Conservation (phyloP, 805 yeast genomes). For the Kazachstania martiniae region DNA sequence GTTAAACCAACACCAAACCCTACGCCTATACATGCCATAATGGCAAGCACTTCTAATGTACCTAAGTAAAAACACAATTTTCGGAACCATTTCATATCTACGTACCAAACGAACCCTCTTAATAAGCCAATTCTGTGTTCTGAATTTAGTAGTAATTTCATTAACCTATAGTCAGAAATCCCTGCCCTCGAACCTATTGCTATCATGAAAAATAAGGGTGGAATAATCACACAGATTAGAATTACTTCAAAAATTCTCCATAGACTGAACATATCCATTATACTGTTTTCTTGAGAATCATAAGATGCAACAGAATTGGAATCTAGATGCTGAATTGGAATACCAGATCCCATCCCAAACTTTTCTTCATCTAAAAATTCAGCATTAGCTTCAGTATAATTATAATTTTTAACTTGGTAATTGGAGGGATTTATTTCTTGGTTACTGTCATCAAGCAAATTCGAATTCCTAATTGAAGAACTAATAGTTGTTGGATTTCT, state of each 20-base stretch:
- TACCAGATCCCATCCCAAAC: conserved; percentile 1
- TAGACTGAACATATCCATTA: conserved; percentile 14
- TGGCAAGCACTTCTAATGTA: conserved; percentile 13
- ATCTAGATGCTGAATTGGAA: conserved; percentile 17
- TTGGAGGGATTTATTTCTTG: neutral
- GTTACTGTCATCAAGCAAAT: neutral
- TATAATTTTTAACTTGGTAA: neutral
- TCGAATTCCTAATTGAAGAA: too few species aligned
- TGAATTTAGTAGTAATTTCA: conserved; percentile 14
- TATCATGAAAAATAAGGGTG: conserved; percentile 22
- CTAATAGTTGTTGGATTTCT: neutral
- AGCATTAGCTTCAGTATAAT: too few species aligned
- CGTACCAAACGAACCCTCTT: conserved; percentile 22
- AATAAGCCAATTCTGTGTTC: conserved; percentile 14
- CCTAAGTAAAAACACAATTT: conserved; percentile 28
- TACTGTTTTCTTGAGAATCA: conserved; percentile 6
- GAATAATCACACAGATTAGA: conserved; percentile 12
- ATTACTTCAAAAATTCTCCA: conserved; percentile 10
- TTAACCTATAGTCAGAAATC: conserved; percentile 12
- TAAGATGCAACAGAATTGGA: conserved; percentile 12
- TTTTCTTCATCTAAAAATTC: too few species aligned
- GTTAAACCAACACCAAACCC: conserved; percentile 35
- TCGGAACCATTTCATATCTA: conserved; percentile 20
- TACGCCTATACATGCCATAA: conserved; percentile 33
- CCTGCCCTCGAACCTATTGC: conserved; percentile 12